Percentiles rank a stretch among this genome's conserved stretches.
These are phyloP conservation scores for Irpex rosettiformis DNA, from an alignment of 1,284 basidiomycete species.

Conservation along the genomic window DNA sequence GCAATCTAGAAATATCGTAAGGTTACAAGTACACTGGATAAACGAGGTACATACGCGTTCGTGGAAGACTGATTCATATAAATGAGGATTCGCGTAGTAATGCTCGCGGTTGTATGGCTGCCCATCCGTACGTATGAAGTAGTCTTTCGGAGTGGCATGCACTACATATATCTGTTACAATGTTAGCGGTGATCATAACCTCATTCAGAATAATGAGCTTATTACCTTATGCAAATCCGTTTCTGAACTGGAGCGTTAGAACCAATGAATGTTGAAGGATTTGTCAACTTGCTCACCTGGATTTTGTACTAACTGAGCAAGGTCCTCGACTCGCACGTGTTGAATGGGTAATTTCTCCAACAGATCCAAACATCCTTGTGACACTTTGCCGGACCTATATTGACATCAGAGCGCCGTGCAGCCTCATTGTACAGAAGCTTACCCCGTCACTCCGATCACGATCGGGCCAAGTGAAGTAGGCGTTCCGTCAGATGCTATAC, in stretches of 20 bases:
- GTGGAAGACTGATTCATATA: conserved; percentile 68
- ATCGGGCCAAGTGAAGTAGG: conserved; percentile 69
- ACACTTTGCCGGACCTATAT: conserved; percentile 72
- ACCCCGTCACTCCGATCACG: conserved; percentile 84
- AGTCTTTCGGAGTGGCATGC: conserved; percentile 68
- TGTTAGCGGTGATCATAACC: conserved; percentile 9
- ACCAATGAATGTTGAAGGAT: neutral
- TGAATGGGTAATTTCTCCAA: conserved; percentile 68
- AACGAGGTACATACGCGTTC: conserved; percentile 48
- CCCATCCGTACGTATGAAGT: conserved; percentile 58
- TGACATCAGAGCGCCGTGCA: neutral
- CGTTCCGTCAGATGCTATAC: conserved; percentile 56
- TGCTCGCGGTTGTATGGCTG: conserved; percentile 56
- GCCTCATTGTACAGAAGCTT: conserved; percentile 15
- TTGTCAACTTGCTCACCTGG: conserved; percentile 38
- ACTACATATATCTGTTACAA: conserved; percentile 68
- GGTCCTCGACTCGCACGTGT: conserved; percentile 52
- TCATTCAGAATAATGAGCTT: too few species aligned
- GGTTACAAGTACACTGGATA: neutral
- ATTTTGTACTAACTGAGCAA: conserved; percentile 50
- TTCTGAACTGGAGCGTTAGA: conserved; percentile 31
- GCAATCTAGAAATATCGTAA: conserved; percentile 51
- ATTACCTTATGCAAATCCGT: conserved; percentile 50
- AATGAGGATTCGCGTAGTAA: conserved; percentile 70
- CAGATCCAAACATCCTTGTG: conserved; percentile 71